Conservation (phyloP, 495 filamentous ascomycete species). For the Podospora fimiseda region DNA sequence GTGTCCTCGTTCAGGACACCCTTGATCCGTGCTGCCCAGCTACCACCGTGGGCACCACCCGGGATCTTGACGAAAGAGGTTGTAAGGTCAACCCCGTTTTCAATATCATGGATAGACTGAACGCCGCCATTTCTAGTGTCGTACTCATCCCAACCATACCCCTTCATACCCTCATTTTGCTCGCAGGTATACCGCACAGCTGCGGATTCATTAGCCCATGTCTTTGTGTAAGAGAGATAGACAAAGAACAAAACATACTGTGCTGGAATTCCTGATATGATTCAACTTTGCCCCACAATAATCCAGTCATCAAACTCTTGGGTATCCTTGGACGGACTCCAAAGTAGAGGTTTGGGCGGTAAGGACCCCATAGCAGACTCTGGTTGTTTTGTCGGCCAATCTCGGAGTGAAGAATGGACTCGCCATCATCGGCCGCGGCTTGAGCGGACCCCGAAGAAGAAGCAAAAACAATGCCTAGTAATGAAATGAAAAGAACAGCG, state of each 20-base stretch:
- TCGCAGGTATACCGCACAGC: constrained; percentile 93
- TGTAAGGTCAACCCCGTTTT: constrained; percentile 80
- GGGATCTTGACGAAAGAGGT: constrained; percentile 92
- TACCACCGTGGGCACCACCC: constrained; percentile 79
- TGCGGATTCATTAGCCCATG: constrained; percentile 26
- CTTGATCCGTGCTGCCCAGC: constrained; percentile 84
- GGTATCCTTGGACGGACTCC: constrained; percentile 83
- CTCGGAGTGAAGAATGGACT: constrained; percentile 44
- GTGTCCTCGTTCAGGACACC: constrained; percentile 68
- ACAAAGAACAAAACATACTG: constrained; percentile 60
- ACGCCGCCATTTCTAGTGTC: constrained; percentile 79
- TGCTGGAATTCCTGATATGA: constrained; percentile 69
- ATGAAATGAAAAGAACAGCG: background rate
- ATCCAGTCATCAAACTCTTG: constrained; percentile 71
- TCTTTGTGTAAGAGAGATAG: background rate
- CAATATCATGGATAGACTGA: constrained; percentile 83
- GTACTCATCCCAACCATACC: constrained; percentile 97
- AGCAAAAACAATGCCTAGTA: constrained; percentile 6
- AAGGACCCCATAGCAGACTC: constrained; percentile 92
- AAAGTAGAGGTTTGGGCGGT: constrained; percentile 93
- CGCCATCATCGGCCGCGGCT: constrained; percentile 22
- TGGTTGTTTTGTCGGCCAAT: constrained; percentile 63
- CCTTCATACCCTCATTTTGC: constrained; percentile 87
- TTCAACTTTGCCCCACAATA: constrained; percentile 89
- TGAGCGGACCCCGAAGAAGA: background rate